Percentiles rank a stretch among this genome's conserved stretches.
Conservation (phyloP, 31 red algal genomes). For the Odonthalia washingtoniensis region DNA sequence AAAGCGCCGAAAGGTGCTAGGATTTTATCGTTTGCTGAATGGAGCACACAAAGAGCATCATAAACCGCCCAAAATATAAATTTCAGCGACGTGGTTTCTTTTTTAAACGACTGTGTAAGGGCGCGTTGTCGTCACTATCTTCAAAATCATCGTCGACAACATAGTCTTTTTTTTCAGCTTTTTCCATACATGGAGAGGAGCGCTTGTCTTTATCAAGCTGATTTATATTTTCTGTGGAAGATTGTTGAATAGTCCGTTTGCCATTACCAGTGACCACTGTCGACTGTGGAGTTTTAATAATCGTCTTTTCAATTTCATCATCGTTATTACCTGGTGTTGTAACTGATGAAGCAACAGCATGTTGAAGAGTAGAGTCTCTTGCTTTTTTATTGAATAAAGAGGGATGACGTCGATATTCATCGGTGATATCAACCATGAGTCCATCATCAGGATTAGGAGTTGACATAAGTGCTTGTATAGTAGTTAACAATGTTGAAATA, state of each 20-base stretch:
- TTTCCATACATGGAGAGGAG: too few species aligned
- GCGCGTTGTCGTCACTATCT: too few species aligned
- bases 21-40: conserved; percentile 50
- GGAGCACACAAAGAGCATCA: background rate
- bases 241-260: too few species aligned
- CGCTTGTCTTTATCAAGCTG: too few species aligned
- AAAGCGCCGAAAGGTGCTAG: conserved; percentile 17
- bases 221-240: too few species aligned
- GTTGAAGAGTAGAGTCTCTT: conserved; percentile 45
- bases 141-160: too few species aligned
- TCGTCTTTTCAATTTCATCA: too few species aligned
- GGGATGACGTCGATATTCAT: conserved; percentile 67
- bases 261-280: too few species aligned
- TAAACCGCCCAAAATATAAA: background rate
- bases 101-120: background rate
- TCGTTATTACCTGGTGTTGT: too few species aligned
- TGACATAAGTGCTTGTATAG: conserved; percentile 80
- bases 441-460: conserved; percentile 89
- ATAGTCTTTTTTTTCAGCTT: too few species aligned
- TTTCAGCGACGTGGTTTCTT: conserved; percentile 27
- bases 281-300: too few species aligned
- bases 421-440: conserved; percentile 86
- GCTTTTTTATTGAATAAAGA: conserved; percentile 60
- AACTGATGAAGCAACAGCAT: too few species aligned
- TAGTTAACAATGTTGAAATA: conserved; percentile 74